Percentiles rank a stretch among this genome's conserved stretches.
Evolutionary conservation across 805 yeast species (phyloP).

Genomic region (Torulaspora gathmanii): DNA sequence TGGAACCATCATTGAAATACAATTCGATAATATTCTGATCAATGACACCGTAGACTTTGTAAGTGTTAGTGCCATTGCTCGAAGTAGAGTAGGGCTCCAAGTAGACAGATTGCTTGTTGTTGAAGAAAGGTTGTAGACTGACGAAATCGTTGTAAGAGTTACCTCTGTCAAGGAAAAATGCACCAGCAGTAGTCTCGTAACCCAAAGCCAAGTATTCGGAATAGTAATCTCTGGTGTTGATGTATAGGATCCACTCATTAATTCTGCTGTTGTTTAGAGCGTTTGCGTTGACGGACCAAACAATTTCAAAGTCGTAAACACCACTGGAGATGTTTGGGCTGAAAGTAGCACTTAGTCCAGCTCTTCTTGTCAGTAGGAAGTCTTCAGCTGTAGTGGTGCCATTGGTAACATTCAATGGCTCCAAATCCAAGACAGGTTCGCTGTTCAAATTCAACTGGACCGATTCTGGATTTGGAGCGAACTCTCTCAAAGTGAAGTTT

Average conservation of each 20-base stretch:
- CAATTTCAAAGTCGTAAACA: slow-evolving; percentile 26
- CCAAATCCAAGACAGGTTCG: slow-evolving; percentile 23
- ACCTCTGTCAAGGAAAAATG: slow-evolving; percentile 32
- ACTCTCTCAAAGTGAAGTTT: slow-evolving; percentile 29
- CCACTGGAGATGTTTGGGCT: slow-evolving; percentile 15
- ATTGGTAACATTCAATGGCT: not conserved
- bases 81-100: slow-evolving; percentile 19
- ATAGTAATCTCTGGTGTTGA: slow-evolving; percentile 16
- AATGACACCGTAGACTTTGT: slow-evolving; percentile 31
- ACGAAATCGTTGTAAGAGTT: slow-evolving; percentile 23
- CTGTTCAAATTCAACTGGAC: slow-evolving; percentile 21
- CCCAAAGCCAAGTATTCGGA: slow-evolving; percentile 27
- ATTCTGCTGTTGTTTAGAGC: slow-evolving; percentile 9
- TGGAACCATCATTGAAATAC: slow-evolving; percentile 33
- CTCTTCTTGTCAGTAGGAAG: slow-evolving; percentile 1
- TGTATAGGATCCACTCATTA: slow-evolving; percentile 20
- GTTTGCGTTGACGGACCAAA: slow-evolving; percentile 20
- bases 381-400: slow-evolving; percentile 2
- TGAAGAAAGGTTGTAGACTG: slow-evolving; percentile 26
- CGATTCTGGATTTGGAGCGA: slow-evolving; percentile 26
- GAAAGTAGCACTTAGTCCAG: not conserved
- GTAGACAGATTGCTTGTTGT: slow-evolving; percentile 26
- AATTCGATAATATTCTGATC: slow-evolving; percentile 34
- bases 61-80: slow-evolving; percentile 15
- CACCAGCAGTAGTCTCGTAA: slow-evolving; percentile 24